Base-by-base conservation (phyloP, 495 filamentous ascomycete species). In the Thozetella sp. region DNA sequence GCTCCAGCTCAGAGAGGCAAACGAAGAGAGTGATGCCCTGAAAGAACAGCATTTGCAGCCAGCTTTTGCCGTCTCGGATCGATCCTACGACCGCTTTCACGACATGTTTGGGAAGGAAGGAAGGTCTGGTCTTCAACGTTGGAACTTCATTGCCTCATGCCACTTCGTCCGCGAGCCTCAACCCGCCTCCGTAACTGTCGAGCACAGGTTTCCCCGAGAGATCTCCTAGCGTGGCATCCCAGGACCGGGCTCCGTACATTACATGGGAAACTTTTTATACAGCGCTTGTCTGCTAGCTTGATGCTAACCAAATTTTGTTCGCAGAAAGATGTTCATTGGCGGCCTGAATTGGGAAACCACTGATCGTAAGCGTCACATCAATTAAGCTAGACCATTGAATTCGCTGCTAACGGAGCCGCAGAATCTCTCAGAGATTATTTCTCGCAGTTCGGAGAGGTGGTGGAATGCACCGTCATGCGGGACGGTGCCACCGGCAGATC, bases 271-370 rank as follows among this genome's bases (percentile, higher is more conserved):
- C 17, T 53, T 23, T 53, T 6, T 2, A 13, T 23, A 4, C 1
- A 22, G 25, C 17, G 30, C 11, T 10, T 55, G 19, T 4, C 13
- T 22, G 27, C n/a, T 2, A 2, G 19, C 25, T 50, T 22, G 43
- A 62, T 27, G 61, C 79, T 82, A 67, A 82, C 68, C 25, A 24
- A 34, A 13, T 12, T 54, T 51, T n/a, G n/a, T n/a, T 56, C 66
- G 54, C 56, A 99, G 95, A 65, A 99, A 99, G 78, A 99, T 99
- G 95, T 99, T 99, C 66, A 99, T 99, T 78, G 95, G 95, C 66
- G 95, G 95, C 19, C 79, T 99, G 63, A 99, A 99, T 72, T 99
- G 95, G 95, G 95, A 99, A 74, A 99, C 95, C 25, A 97, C 95
- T 52, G 95, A 99, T 77, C 90, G 95, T 99, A 90, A 82, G 91